These are phyloP conservation scores for Clohesyomyces aquaticus DNA, from an alignment of 495 filamentous ascomycete species.

Conservation along the genomic window DNA sequence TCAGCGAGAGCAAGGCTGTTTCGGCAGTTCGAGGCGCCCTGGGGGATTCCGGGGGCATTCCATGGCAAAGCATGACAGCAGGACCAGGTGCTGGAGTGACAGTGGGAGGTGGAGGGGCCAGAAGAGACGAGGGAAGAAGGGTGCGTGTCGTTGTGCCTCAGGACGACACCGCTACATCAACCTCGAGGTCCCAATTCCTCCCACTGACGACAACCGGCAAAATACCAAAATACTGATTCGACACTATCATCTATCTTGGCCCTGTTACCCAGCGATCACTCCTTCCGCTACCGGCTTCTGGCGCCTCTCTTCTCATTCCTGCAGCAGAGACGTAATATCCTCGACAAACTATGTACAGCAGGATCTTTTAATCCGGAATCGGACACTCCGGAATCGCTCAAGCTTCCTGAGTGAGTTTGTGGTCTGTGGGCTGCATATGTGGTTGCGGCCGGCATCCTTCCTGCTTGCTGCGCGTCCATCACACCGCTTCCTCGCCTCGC, in stretches of 20 bases:
- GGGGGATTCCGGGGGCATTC: conserved; percentile 2
- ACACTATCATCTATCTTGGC: background rate
- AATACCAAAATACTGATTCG: conserved; percentile 14
- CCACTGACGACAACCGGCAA: conserved; percentile 3
- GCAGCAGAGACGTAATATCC: background rate
- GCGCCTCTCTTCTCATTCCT: background rate
- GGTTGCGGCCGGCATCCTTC: background rate
- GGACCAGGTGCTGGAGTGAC: background rate
- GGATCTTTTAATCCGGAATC: background rate
- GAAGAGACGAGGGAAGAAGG: conserved; percentile 27
- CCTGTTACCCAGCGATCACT: background rate
- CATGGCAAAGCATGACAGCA: conserved; percentile 1
- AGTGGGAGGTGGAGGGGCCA: background rate
- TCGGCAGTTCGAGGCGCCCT: conserved; percentile 28
- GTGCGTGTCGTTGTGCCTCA: conserved; percentile 37
- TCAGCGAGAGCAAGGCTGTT: conserved; percentile 38
- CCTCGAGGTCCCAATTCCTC: conserved; percentile 9
- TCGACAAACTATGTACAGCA: too few species aligned
- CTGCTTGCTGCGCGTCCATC: conserved; percentile 18
- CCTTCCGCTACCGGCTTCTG: background rate
- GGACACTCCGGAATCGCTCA: too few species aligned
- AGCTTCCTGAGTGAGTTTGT: too few species aligned
- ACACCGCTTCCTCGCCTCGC: conserved; percentile 22
- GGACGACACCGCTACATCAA: background rate
- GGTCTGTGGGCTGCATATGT: conserved; percentile 3